These are phyloP conservation scores for Erythrobasidium hasegawianum DNA, from an alignment of 1,284 basidiomycete species.

Conservation along the genomic window DNA sequence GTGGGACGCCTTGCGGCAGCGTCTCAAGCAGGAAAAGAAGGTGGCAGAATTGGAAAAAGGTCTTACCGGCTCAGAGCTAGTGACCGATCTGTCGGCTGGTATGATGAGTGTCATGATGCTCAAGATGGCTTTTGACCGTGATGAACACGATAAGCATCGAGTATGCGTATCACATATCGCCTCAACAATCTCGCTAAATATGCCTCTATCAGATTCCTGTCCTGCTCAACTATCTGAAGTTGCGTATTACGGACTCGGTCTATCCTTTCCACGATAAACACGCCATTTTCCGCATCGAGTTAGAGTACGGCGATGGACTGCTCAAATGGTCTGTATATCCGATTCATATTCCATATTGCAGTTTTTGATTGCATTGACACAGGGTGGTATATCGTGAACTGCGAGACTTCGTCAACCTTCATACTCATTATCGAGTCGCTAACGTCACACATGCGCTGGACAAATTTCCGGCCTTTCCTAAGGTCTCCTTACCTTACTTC, in stretches of 20 bases:
- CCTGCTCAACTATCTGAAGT: slow-evolving; percentile 77
- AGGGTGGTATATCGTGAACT: slow-evolving; percentile 87
- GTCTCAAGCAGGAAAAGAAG: slow-evolving; percentile 31
- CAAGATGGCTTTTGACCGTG: slow-evolving; percentile 84
- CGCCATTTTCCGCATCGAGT: slow-evolving; percentile 82
- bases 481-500: slow-evolving; percentile 78
- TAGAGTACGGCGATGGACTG: slow-evolving; percentile 88
- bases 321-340: slow-evolving; percentile 89
- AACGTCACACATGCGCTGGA: slow-evolving; percentile 56
- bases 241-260: slow-evolving; percentile 78
- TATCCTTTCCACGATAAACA: slow-evolving; percentile 73
- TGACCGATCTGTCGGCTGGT: slow-evolving; percentile 31
- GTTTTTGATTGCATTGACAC: too few species aligned
- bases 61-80: slow-evolving; percentile 30
- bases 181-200: too few species aligned
- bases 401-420: slow-evolving; percentile 85
- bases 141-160: slow-evolving; percentile 77
- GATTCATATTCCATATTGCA: too few species aligned
- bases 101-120: slow-evolving; percentile 62
- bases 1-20: slow-evolving; percentile 31
- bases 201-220: slow-evolving; percentile 40
- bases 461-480: slow-evolving; percentile 86
- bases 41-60: slow-evolving; percentile 27
- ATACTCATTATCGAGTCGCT: slow-evolving; percentile 84
- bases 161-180: too few species aligned